Conservation (phyloP, 305 asterid genomes). For the Fraxinus albicans region DNA sequence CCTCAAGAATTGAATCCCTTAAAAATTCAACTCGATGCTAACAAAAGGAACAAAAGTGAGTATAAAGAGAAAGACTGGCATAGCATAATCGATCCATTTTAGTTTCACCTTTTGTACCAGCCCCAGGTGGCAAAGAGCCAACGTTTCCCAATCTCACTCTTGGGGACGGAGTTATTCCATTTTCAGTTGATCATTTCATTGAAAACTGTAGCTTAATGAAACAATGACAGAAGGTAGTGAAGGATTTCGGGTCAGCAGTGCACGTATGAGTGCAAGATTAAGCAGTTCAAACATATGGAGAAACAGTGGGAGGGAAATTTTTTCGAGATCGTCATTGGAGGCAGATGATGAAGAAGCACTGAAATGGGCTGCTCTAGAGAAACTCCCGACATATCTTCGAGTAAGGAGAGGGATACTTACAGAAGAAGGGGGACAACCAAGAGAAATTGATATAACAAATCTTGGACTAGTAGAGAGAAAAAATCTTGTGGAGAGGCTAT, state of each 20-base stretch:
- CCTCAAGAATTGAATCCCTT: slow-evolving; percentile 38
- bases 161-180: neutral
- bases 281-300: slow-evolving; percentile 84
- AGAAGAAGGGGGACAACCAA: slow-evolving; percentile 54
- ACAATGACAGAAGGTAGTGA: slow-evolving; percentile 66
- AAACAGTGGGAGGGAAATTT: slow-evolving; percentile 63
- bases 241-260: slow-evolving; percentile 53
- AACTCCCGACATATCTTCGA: slow-evolving; percentile 74
- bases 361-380: slow-evolving; percentile 91
- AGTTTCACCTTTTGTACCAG: slow-evolving; percentile 18
- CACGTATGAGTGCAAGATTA: slow-evolving; percentile 70
- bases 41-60: slow-evolving; percentile 26
- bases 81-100: neutral
- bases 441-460: slow-evolving; percentile 64
- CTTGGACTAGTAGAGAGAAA: slow-evolving; percentile 65
- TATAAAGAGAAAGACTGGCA: slow-evolving; percentile 11
- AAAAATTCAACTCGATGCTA: slow-evolving; percentile 18
- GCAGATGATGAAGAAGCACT: slow-evolving; percentile 87
- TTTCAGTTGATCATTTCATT: neutral
- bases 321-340: slow-evolving; percentile 63
- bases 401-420: slow-evolving; percentile 67
- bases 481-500: slow-evolving; percentile 68
- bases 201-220: slow-evolving; percentile 21
- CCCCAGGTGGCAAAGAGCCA: neutral
- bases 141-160: neutral